Conservation (phyloP, 2,329 filamentous ascomycete genomes). For the Penicillium carneum region DNA sequence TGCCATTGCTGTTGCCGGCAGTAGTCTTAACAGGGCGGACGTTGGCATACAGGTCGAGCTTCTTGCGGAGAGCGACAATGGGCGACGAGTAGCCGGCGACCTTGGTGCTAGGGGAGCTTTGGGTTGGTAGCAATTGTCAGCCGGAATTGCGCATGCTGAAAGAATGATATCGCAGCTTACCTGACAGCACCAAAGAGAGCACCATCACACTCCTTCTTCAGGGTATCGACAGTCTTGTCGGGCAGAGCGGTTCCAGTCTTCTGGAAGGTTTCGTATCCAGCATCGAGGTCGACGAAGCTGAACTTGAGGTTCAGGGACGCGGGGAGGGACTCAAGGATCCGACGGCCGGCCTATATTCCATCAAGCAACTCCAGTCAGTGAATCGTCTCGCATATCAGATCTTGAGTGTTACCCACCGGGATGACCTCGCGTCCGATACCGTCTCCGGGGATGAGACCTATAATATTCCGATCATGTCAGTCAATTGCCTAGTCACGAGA, state of each 20-base stretch:
- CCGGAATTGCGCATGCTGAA: neutral
- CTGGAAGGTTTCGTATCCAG: conserved; percentile 93
- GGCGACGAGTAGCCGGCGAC: conserved; percentile 96
- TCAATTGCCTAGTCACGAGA: conserved; percentile 8
- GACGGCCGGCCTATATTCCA: conserved; percentile 70
- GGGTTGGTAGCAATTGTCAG: conserved; percentile 10
- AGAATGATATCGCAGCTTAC: conserved; percentile 42
- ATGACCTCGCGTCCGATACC: conserved; percentile 99
- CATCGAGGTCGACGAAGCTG: conserved; percentile 89
- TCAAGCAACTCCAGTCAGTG: conserved; percentile 25
- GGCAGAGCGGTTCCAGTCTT: conserved; percentile 86
- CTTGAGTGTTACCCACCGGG: conserved; percentile 61
- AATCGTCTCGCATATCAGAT: conserved; percentile 16
- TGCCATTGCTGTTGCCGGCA: conserved; percentile 54
- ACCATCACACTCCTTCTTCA: conserved; percentile 90
- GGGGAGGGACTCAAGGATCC: conserved; percentile 89
- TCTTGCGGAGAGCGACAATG: conserved; percentile 95
- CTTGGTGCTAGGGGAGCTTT: conserved; percentile 80
- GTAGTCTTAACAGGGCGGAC: conserved; percentile 92
- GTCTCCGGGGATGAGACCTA: conserved; percentile 95
- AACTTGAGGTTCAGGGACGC: conserved; percentile 91
- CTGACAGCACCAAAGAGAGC: conserved; percentile 95
- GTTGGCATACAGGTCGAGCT: conserved; percentile 93
- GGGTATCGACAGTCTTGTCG: conserved; percentile 85
- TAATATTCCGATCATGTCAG: conserved; percentile 26